A percentile compares a stretch with the other conserved stretches of the same genome.
These are phyloP conservation scores for Linnemannia exigua DNA, from an alignment of 192 early-diverging fungal species.

Conservation along the genomic window DNA sequence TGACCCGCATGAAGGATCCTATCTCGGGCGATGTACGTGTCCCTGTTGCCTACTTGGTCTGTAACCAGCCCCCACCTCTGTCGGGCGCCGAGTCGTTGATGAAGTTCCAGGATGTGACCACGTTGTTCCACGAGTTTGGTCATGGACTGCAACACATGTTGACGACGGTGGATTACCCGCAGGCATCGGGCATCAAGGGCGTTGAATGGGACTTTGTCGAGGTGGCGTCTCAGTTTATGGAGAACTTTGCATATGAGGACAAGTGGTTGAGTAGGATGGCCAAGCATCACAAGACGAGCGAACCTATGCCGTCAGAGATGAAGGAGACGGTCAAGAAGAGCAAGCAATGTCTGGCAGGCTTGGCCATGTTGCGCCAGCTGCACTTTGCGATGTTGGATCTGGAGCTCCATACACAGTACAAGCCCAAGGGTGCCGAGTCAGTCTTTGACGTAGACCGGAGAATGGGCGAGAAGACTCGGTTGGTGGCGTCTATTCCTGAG, in stretches of 20 bases:
- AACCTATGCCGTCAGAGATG: conserved; percentile 71
- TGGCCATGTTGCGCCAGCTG: conserved; percentile 70
- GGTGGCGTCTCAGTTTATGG: conserved; percentile 77
- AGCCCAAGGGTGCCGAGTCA: conserved; percentile 37
- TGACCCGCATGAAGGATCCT: conserved; percentile 60
- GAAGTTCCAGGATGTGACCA: conserved; percentile 74
- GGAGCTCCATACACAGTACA: conserved; percentile 59
- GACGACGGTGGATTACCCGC: conserved; percentile 69
- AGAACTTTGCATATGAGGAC: conserved; percentile 71
- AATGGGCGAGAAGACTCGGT: conserved; percentile 58
- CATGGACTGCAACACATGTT: conserved; percentile 74
- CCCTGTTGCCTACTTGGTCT: conserved; percentile 72
- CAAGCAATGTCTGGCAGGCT: conserved; percentile 62
- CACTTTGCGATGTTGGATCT: conserved; percentile 69
- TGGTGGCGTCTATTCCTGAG: conserved; percentile 62
- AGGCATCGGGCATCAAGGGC: conserved; percentile 73
- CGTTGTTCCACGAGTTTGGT: conserved; percentile 76
- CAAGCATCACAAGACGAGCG: conserved; percentile 65
- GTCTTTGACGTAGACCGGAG: conserved; percentile 70
- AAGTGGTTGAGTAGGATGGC: conserved; percentile 64
- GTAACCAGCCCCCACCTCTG: conserved; percentile 67
- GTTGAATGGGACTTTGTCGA: conserved; percentile 74
- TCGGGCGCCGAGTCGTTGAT: conserved; percentile 59
- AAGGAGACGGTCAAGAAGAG: conserved; percentile 62
- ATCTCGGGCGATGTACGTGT: conserved; percentile 55